Percentiles rank a stretch among this genome's conserved stretches.
Conservation (phyloP, 352 stramenopile genomes). For the Stramenopiles sp. region DNA sequence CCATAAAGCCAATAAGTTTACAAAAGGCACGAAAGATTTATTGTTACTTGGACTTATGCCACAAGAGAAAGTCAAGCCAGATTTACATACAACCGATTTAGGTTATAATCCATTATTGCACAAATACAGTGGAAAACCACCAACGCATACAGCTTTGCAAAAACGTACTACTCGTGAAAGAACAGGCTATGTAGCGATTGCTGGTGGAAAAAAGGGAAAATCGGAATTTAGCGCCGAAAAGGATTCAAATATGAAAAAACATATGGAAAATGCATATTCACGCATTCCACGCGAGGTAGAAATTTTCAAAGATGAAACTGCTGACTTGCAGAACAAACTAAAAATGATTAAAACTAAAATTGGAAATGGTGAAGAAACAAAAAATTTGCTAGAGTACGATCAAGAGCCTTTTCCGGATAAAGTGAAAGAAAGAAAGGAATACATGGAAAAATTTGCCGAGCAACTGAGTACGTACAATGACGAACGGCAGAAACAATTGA, state of each 20-base stretch:
- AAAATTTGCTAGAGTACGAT: not conserved
- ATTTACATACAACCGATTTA: not conserved
- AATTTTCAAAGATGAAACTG: not conserved
- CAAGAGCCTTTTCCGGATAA: not conserved
- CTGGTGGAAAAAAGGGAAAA: not conserved
- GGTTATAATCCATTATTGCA: conserved; percentile 2
- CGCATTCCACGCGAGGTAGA: not conserved
- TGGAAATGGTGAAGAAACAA: not conserved
- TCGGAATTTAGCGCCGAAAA: not conserved
- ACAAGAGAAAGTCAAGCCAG: not conserved
- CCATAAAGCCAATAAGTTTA: conserved; percentile 4
- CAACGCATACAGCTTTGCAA: not conserved
- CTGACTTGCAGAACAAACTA: not conserved
- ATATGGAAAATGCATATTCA: not conserved
- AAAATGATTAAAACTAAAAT: not conserved
- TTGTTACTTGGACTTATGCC: not conserved
- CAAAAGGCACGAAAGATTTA: not conserved
- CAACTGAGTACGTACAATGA: not conserved
- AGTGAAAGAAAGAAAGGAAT: not conserved
- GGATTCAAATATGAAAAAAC: not conserved
- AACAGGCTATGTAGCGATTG: not conserved
- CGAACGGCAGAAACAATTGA: not conserved
- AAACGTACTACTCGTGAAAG: not conserved
- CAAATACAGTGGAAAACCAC: conserved; percentile 1
- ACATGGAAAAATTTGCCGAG: not conserved